phyloP scores from a whole-genome alignment of 108 stramenopile species.

The Pseudonitzschia delicatissima region DNA sequence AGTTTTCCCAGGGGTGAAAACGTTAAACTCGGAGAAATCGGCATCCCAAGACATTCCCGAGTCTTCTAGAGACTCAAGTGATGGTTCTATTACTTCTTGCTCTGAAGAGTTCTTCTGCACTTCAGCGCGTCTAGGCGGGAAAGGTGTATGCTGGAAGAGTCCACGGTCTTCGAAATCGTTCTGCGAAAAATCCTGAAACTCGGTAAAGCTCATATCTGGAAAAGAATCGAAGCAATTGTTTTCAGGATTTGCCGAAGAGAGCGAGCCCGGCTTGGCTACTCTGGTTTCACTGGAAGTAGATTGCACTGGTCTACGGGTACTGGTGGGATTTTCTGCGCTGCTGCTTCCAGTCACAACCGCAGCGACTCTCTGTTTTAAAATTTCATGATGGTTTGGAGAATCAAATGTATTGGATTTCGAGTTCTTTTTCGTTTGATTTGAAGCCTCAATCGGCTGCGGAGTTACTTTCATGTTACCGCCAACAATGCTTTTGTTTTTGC shows the following conservation, averaged over 20 bases:
- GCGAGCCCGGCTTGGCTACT: not conserved
- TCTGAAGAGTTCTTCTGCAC: too few relatives aligned
- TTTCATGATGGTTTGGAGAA: not conserved
- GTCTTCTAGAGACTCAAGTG: too few relatives aligned
- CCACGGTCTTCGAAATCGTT: not conserved
- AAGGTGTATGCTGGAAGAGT: not conserved
- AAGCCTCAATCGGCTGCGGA: slow-evolving; percentile 2
- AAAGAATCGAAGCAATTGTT: not conserved
- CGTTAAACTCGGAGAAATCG: slow-evolving; percentile 1
- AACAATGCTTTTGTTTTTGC: not conserved
- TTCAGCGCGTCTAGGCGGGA: too few relatives aligned
- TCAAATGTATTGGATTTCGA: not conserved
- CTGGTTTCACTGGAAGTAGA: not conserved
- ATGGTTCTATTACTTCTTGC: too few relatives aligned
- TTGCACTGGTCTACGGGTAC: not conserved
- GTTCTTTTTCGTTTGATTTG: not conserved
- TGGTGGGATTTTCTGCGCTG: not conserved
- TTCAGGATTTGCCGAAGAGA: not conserved
- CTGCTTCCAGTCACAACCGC: slow-evolving; percentile 1
- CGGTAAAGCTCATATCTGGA: too few relatives aligned
- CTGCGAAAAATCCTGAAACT: too few relatives aligned
- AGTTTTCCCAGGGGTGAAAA: not conserved
- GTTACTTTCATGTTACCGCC: slow-evolving; percentile 2
- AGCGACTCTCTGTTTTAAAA: slow-evolving; percentile 2
- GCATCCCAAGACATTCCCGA: not conserved